Conservation (phyloP, 805 yeast genomes). For the Hemisphaericaspora nanyangensis region DNA sequence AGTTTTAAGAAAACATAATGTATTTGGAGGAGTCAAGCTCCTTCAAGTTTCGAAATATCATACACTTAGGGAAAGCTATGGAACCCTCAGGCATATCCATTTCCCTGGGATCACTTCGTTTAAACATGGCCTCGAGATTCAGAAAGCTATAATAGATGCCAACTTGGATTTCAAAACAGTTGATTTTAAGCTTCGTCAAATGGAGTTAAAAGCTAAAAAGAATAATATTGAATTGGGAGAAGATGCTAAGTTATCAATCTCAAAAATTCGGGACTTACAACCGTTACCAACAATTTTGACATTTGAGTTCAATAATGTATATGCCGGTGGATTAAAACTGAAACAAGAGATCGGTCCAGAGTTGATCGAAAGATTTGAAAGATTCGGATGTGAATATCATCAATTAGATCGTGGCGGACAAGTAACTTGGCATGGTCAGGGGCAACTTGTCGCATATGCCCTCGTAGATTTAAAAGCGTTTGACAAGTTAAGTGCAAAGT, state of each 20-base stretch:
- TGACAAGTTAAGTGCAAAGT: conserved; percentile 49
- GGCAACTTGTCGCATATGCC: conserved; percentile 86
- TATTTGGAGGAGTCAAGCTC: not conserved
- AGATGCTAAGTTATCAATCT: conserved; percentile 44
- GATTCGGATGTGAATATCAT: conserved; percentile 54
- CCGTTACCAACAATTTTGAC: conserved; percentile 71
- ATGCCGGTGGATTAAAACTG: conserved; percentile 90
- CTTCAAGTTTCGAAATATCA: not conserved
- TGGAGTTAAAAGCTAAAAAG: conserved; percentile 24
- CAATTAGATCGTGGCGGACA: conserved; percentile 93
- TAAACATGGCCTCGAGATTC: conserved; percentile 51
- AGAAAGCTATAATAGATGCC: conserved; percentile 52
- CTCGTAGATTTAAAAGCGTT: conserved; percentile 61
- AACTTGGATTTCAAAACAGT: conserved; percentile 55
- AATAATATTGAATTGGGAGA: conserved; percentile 42
- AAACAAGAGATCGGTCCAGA: conserved; percentile 39
- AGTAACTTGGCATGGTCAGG: conserved; percentile 94
- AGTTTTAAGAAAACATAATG: too few relatives aligned
- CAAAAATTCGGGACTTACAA: conserved; percentile 35
- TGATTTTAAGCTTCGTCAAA: conserved; percentile 44
- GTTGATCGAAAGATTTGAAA: conserved; percentile 23
- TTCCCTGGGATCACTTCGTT: conserved; percentile 39
- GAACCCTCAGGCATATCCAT: conserved; percentile 37
- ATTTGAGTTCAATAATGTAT: conserved; percentile 81
- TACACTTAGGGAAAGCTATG: conserved; percentile 22